A percentile compares a stretch with the other conserved stretches of the same genome.
Evolutionary conservation across 2,329 filamentous ascomycete species (phyloP).

Genomic region (Tolypocladium album): DNA sequence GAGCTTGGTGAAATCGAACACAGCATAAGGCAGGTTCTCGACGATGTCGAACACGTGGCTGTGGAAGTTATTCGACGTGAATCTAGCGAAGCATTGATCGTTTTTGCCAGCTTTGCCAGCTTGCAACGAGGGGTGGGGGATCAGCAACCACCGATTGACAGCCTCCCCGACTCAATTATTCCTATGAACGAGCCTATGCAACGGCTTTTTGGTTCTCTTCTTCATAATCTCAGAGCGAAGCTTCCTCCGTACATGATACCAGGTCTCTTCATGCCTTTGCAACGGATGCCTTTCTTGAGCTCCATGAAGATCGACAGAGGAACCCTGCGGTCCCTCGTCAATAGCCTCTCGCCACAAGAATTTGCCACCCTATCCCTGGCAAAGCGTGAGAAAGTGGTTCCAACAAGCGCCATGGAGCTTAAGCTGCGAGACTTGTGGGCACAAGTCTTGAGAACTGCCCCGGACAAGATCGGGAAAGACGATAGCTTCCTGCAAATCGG

Average conservation of each 20-base stretch:
- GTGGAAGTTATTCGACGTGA: slow-evolving; percentile 1
- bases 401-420: neutral
- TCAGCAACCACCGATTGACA: neutral
- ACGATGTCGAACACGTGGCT: neutral
- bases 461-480: slow-evolving; percentile 14
- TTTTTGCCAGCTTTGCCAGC: neutral
- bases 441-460: slow-evolving; percentile 24
- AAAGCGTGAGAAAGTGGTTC: neutral
- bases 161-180: neutral
- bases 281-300: neutral
- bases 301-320: neutral
- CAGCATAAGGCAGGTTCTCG: neutral
- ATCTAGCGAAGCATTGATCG: neutral
- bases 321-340: neutral
- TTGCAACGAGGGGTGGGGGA: neutral
- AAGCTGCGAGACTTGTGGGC: slow-evolving; percentile 26
- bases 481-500: slow-evolving; percentile 17
- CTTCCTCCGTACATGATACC: neutral
- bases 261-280: neutral
- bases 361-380: neutral
- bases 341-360: neutral
- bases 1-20: slow-evolving; percentile 12
- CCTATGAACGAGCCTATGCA: neutral
- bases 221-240: neutral
- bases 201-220: neutral